Base-by-base conservation (phyloP, 148 eudicot genomes). In the Gaultheria prostrata region DNA sequence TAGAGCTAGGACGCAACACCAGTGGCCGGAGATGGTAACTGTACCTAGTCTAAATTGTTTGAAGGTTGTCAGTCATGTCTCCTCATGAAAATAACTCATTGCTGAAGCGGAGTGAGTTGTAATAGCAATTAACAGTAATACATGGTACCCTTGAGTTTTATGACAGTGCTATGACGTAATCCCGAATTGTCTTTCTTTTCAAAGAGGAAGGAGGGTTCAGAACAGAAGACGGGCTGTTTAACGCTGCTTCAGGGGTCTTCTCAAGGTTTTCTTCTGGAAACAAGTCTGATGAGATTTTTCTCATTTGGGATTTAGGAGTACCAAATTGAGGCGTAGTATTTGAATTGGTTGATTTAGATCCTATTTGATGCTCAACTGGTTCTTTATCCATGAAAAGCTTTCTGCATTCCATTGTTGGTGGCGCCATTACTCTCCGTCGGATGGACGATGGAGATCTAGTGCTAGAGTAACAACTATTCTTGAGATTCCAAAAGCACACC, bases 181-280 rank as follows among this genome's bases (percentile, higher is more conserved):
- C 99, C 83, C 90, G 78, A 54, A 96, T 96, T n/a, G 99, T 96
- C 86, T 85, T 92, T 83, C 92, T 93, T 85, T 93, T 96, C 78
- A 90, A 33, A 35, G 99, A 94, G 82, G 97, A 91, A 46, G 97
- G 95, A 80, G 95, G 94, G 57, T 79, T 89, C 67, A 97, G 87
- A 80, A 94, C 99, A 56, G 98, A 94, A 69, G 95, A 93, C 11
- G 99, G 99, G 88, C 99, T 96, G 70, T 85, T 89, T 14, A 80
- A 32, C 82, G 89, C 87, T 63, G 92, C 87, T 89, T 96, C 93
- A 2, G 99, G 98, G 24, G 94, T 89, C 86, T 75, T 90, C 54
- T 92, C 87, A 35, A 85, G 84, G 8, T 78, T 77, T 48, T 94
- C 93, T 33, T 79, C 81, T 14, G 67, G 57, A 85, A 87, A 87